Evolutionary conservation across 352 stramenopile genomes (phyloP), one percentile per base, ranked within the genome.

Genomic region (Globisporangium okanoganense): DNA sequence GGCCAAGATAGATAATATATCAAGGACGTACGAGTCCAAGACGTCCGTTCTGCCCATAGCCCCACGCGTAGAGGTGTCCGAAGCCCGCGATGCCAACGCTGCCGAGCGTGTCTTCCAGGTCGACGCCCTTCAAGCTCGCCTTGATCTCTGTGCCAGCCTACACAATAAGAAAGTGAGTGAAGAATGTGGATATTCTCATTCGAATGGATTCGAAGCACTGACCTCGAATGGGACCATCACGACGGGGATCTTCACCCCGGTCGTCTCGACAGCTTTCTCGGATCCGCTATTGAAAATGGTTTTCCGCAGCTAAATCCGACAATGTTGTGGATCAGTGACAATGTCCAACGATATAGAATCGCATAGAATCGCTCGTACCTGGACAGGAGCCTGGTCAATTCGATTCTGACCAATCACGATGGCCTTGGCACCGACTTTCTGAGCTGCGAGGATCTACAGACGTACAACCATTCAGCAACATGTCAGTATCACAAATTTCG

Each of bases 21-120:
- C 9, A 27, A 24, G 3, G n/a, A 18, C 71, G 5, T 69, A 87
- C 79, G 58, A 92, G 44, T 24, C 82, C 82, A 3, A 92, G 64
- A 3, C 80, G 78, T 25, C 82, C 82, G 33, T 89, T 87, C 58
- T 87, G 66, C 8, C 66, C 82, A 47, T 83, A 85, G 1, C 82
- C 82, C 82, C 82, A 92, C 1, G 80, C 75, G 50, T 92, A 92
- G 18, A 92, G 62, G 10, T 75, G 71, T 0, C 79, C 80, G 13
- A 73, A 71, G 1, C 64, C 73, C 3, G 51, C 43, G 12, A 87
- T 61, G 12, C 73, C 70, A 12, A 92, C 69, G 13, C 79, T 65
- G 18, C 63, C 80, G 9, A 73, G 65, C 0, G 71, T 75, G 24
- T 89, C 78, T 35, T 90, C 73, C 0, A 64, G 50, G 31, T 84